Percentiles rank a stretch among this genome's conserved stretches.
These are phyloP conservation scores for Phytophthora ramorum DNA, from an alignment of 352 stramenopile species.

Conservation along the genomic window DNA sequence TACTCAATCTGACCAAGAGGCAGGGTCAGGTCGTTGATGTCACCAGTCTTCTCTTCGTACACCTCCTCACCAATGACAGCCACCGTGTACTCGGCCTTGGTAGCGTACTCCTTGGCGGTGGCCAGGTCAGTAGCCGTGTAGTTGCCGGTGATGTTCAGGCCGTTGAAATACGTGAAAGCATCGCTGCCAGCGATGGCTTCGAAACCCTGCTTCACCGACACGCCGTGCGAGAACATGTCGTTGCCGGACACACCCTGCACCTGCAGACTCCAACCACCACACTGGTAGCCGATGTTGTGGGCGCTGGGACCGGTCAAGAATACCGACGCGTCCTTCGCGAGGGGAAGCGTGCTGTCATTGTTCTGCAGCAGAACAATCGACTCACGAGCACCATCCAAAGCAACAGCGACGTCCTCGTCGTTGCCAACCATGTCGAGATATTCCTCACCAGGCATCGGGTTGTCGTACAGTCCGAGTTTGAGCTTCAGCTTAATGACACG, in stretches of 20 bases:
- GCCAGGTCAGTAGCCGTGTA: conserved; percentile 37
- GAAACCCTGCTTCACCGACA: conserved; percentile 57
- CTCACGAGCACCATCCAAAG: conserved; percentile 63
- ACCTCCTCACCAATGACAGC: conserved; percentile 39
- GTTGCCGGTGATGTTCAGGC: conserved; percentile 50
- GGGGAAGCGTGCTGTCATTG: conserved; percentile 25
- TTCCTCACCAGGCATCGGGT: conserved; percentile 52
- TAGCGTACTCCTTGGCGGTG: conserved; percentile 25
- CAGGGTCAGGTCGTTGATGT: conserved; percentile 65
- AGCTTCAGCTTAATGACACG: conserved; percentile 74
- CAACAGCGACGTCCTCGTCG: conserved; percentile 46
- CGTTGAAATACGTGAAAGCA: conserved; percentile 59
- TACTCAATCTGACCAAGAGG: conserved; percentile 64
- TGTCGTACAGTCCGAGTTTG: conserved; percentile 66
- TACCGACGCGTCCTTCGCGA: conserved; percentile 11
- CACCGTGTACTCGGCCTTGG: conserved; percentile 36
- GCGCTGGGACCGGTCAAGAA: conserved; percentile 41
- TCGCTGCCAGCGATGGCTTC: conserved; percentile 28
- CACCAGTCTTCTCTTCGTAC: conserved; percentile 73
- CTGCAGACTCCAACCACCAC: conserved; percentile 72
- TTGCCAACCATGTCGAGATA: conserved; percentile 50
- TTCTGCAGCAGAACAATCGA: conserved; percentile 45
- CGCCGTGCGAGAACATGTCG: conserved; percentile 48
- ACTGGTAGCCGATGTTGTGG: conserved; percentile 62
- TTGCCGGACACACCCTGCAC: conserved; percentile 68